A percentile compares a stretch with the other conserved stretches of the same genome.
These are phyloP conservation scores for Myxozyma vanderwaltii DNA, from an alignment of 805 yeast genomes.

Conservation along the genomic window DNA sequence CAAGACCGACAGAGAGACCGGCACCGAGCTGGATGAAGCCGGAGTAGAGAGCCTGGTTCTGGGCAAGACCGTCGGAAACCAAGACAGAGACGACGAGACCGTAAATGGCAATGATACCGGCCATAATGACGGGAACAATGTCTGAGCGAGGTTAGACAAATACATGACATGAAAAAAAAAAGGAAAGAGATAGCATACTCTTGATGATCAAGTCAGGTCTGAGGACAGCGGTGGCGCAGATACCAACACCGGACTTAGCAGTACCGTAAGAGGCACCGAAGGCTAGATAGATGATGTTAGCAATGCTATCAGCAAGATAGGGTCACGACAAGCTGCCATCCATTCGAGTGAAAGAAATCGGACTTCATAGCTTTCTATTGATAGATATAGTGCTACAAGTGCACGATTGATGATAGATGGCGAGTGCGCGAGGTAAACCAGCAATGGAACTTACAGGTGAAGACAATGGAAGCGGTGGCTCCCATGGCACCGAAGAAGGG, in stretches of 20 bases:
- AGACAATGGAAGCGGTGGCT: slow-evolving; percentile 98
- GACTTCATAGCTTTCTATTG: no score
- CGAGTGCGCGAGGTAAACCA: no score
- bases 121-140: slow-evolving; percentile 94
- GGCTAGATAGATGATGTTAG: slow-evolving; percentile 51
- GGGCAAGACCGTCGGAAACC: slow-evolving; percentile 85
- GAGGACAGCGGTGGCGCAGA: slow-evolving; percentile 96
- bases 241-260: slow-evolving; percentile 97
- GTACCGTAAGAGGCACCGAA: slow-evolving; percentile 99
- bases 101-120: slow-evolving; percentile 95
- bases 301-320: neutral
- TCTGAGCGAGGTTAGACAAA: slow-evolving; percentile 6
- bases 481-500: slow-evolving; percentile 99
- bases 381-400: no score
- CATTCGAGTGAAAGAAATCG: no score
- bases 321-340: no score
- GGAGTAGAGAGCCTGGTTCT: slow-evolving; percentile 80
- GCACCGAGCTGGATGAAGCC: slow-evolving; percentile 99
- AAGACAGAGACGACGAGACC: slow-evolving; percentile 96
- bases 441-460: slow-evolving; percentile 63
- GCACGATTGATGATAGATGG: neutral
- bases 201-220: slow-evolving; percentile 97
- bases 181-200: slow-evolving; percentile 30
- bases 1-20: slow-evolving; percentile 94
- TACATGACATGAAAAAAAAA: neutral